Conservation (phyloP, 176 grass and related monocot genomes). For the Tuctoria greenei region DNA sequence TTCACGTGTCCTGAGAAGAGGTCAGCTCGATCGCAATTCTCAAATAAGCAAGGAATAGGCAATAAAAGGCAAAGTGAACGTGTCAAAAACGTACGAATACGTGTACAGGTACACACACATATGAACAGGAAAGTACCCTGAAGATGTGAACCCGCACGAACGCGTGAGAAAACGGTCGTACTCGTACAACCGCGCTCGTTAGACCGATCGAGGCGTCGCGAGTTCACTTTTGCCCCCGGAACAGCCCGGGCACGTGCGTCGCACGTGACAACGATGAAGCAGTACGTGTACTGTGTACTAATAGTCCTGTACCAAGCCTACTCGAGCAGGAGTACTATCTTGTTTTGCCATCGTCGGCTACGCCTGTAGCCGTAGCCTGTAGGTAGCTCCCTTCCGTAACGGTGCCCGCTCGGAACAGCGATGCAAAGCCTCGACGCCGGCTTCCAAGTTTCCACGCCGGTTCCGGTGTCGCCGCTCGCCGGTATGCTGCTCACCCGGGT, state of each 20-base stretch:
- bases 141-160: not conserved
- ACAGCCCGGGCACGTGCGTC: not conserved
- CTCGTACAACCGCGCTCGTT: not conserved
- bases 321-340: too few relatives aligned
- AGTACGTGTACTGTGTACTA: not conserved
- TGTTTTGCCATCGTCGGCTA: not conserved
- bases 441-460: not conserved
- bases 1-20: not conserved
- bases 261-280: constrained; percentile 17
- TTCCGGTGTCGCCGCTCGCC: too few relatives aligned
- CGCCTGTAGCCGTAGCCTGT: not conserved
- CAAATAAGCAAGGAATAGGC: not conserved
- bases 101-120: not conserved
- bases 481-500: not conserved
- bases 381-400: not conserved
- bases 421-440: not conserved
- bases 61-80: not conserved
- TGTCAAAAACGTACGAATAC: not conserved
- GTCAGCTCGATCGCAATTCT: not conserved
- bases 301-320: not conserved
- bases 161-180: not conserved
- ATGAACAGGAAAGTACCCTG: too few relatives aligned
- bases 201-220: not conserved
- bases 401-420: not conserved
- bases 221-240: not conserved